These are phyloP conservation scores for Lecanoromycetidae sp. DNA, from an alignment of 2,329 filamentous ascomycete species.

Conservation along the genomic window DNA sequence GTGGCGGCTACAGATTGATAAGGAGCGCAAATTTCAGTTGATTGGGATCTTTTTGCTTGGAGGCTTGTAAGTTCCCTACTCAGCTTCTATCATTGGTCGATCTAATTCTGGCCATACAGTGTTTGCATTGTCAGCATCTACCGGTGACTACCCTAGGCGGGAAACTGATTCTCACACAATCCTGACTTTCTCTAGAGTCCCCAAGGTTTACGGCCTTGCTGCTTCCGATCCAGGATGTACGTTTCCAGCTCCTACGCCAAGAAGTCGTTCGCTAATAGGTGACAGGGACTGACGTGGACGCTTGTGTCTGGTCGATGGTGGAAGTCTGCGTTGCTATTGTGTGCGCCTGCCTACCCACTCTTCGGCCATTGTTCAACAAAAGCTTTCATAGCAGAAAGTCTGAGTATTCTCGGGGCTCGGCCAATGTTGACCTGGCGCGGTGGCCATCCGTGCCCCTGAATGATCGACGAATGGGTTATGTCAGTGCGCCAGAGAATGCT, in stretches of 20 bases:
- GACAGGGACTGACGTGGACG: conserved; percentile 4
- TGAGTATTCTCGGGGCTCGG: background rate
- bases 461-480: background rate
- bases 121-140: conserved; percentile 11
- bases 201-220: conserved; percentile 1
- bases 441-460: background rate
- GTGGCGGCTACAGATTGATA: conserved; percentile 6
- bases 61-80: background rate
- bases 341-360: conserved; percentile 13
- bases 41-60: conserved; percentile 7
- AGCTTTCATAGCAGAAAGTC: background rate
- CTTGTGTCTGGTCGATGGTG: conserved; percentile 11
- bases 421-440: background rate
- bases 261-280: background rate
- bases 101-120: background rate
- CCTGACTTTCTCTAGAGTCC: no score
- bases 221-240: conserved; percentile 9
- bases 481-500: background rate
- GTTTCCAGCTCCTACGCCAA: background rate
- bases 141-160: no score
- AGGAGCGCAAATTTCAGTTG: conserved; percentile 4
- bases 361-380: background rate
- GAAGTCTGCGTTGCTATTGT: conserved; percentile 13
- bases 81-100: background rate
- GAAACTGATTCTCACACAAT: no score